A percentile compares a stretch with the other conserved stretches of the same genome.
phyloP scores from a whole-genome alignment of 2,329 filamentous ascomycete genomes.

The Botryosphaeria agaves region DNA sequence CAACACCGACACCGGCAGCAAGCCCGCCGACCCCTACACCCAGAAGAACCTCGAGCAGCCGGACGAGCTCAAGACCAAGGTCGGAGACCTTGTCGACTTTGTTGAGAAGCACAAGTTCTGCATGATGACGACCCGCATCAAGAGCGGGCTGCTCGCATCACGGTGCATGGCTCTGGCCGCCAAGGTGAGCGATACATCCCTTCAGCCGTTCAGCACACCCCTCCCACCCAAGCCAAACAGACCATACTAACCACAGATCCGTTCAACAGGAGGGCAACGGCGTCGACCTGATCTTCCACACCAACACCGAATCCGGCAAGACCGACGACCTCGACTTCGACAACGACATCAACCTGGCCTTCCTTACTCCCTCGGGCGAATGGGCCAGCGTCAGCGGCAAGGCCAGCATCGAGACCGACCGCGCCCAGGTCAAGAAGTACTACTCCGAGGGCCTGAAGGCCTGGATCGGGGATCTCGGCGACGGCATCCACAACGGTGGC shows the following conservation, averaged over 20 bases:
- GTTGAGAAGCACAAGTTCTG: conserved; percentile 61
- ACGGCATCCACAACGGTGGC: conserved; percentile 68
- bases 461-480: conserved; percentile 73
- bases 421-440: conserved; percentile 50
- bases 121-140: conserved; percentile 70
- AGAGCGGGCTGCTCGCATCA: conserved; percentile 52
- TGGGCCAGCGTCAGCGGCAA: conserved; percentile 78
- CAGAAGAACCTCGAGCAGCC: conserved; percentile 58
- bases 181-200: conserved; percentile 35
- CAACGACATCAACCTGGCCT: conserved; percentile 63
- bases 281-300: conserved; percentile 76
- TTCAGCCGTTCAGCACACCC: not conserved
- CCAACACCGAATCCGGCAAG: conserved; percentile 81
- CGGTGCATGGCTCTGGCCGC: conserved; percentile 74
- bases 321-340: conserved; percentile 61
- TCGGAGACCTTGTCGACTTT: conserved; percentile 56
- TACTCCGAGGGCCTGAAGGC: conserved; percentile 61
- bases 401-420: conserved; percentile 52
- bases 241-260: conserved; percentile 4
- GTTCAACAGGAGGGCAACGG: conserved; percentile 50
- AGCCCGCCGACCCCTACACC: conserved; percentile 63
- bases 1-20: conserved; percentile 43
- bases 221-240: not conserved
- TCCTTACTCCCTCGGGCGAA: conserved; percentile 58
- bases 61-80: conserved; percentile 54